Evolutionary conservation across 1,284 basidiomycete species (phyloP).

Genomic region (Crocinoboletus sp.): DNA sequence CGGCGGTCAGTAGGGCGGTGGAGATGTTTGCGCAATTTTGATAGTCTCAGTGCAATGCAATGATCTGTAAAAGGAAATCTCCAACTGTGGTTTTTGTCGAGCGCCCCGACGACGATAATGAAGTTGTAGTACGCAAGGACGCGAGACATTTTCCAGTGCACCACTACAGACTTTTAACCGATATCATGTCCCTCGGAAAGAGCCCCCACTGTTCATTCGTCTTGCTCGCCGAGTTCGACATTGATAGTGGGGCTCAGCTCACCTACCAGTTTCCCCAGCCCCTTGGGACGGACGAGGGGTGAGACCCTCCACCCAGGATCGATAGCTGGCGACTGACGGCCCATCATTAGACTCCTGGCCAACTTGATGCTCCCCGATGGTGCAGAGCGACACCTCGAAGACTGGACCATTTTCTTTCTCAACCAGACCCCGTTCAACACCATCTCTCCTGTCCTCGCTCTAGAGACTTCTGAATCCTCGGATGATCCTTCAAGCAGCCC

Average conservation of each 20-base stretch:
- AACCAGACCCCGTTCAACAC: constrained; percentile 89
- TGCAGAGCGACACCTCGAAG: constrained; percentile 89
- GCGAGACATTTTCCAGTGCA: constrained; percentile 7
- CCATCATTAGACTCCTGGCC: constrained; percentile 71
- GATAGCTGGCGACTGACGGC: constrained; percentile 5
- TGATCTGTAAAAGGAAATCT: constrained; percentile 29
- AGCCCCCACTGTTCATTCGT: constrained; percentile 85
- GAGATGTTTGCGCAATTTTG: constrained; percentile 23
- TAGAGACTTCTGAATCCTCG: constrained; percentile 57
- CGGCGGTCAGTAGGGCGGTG: constrained; percentile 24
- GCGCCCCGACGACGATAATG: constrained; percentile 9
- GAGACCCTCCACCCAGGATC: constrained; percentile 23
- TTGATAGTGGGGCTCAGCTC: constrained; percentile 85
- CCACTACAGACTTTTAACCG: background rate
- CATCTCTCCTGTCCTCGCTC: constrained; percentile 75
- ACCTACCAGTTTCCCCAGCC: constrained; percentile 94
- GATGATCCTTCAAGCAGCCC: constrained; percentile 37
- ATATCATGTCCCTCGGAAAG: constrained; percentile 36
- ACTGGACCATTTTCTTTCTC: constrained; percentile 98
- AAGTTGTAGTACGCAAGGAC: constrained; percentile 5
- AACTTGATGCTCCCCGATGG: constrained; percentile 99
- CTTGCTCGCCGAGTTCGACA: constrained; percentile 93
- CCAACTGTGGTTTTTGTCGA: constrained; percentile 6
- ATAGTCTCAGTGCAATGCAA: constrained; percentile 3
- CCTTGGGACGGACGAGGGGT: constrained; percentile 91